Evolutionary conservation across 768 basidiomycete genomes (phyloP), one percentile per base, ranked within the genome.

Genomic region (Filobasidium floriforme): DNA sequence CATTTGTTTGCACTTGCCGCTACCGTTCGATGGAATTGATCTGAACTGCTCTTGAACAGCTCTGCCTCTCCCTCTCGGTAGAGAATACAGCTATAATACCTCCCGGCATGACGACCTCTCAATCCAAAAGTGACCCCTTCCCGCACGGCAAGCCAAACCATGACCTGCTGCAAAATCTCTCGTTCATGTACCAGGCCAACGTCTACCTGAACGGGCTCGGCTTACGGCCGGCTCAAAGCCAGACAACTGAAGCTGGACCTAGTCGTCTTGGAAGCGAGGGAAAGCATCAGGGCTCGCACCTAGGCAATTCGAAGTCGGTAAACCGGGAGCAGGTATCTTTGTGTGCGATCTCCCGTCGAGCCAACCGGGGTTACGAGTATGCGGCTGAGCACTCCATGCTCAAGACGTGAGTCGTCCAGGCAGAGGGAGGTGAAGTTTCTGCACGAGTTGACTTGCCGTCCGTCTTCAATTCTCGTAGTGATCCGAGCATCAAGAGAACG

Each of bases 171-270:
- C 90, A 92, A 76, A 83, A 90, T 32, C 83, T 92, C 68, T 91
- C 88, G 78, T 92, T 89, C 76, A 83, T 92, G 41, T 90, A 89
- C 73, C 90, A 91, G 78, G 88, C 89, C 41, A 86, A 87, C 72
- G 81, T 84, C 14, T 87, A 86, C 67, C 80, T 89, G 22, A 66
- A 82, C 80, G 62, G 80, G 79, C 12, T 76, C 83, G 59, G 72
- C 4, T 69, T 55, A 51, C 54, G 37, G 41, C 28, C 68, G 51
- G 29, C 65, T 3, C 57, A 41, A 18, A 46, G 66, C 9, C 51
- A 59, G 19, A 40, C 68, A 18, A 54, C 57, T 24, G 43, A 40
- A 15, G 37, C 32, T 59, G 28, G 41, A 24, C 28, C 28, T 43
- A 55, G 41, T 26, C 32, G 32, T 37, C 32, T 4, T 37, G 41